Conservation (phyloP, 2,329 filamentous ascomycete genomes). For the Microcyclospora tardicrescens region DNA sequence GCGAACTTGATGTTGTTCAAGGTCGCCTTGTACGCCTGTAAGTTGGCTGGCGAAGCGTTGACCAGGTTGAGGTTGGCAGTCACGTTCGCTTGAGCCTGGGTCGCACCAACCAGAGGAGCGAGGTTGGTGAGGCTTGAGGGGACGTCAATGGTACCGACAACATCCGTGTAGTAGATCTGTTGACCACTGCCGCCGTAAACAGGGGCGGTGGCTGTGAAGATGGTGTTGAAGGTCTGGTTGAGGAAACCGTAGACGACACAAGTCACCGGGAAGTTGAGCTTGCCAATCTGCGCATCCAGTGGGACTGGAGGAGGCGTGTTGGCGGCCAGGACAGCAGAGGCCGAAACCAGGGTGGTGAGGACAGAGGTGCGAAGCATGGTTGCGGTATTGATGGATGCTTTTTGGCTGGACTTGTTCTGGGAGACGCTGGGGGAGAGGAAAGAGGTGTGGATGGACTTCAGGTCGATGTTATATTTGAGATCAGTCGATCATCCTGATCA, state of each 20-base stretch:
- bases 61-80: slow-evolving; percentile 1
- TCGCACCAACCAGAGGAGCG: background rate
- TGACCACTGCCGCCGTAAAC: slow-evolving; percentile 1
- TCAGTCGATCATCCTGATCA: no score
- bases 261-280: slow-evolving; percentile 3
- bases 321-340: background rate
- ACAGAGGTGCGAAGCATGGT: no score
- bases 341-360: background rate
- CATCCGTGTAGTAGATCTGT: slow-evolving; percentile 4
- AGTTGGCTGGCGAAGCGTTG: slow-evolving; percentile 1
- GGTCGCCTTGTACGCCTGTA: background rate
- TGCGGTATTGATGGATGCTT: no score
- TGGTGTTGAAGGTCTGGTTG: slow-evolving; percentile 1
- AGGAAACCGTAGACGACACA: slow-evolving; percentile 1
- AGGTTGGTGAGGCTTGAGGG: slow-evolving; percentile 1
- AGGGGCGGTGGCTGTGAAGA: slow-evolving; percentile 3
- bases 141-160: slow-evolving; percentile 1
- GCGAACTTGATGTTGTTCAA: slow-evolving; percentile 1
- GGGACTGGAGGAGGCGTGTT: slow-evolving; percentile 1
- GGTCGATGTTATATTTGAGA: no score
- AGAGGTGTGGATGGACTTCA: no score
- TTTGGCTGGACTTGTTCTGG: no score
- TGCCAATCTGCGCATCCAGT: slow-evolving; percentile 1
- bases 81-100: slow-evolving; percentile 2
- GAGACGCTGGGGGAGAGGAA: no score